Evolutionary conservation across 495 filamentous ascomycete genomes (phyloP).

Genomic region (Hyaloscypha finlandica): DNA sequence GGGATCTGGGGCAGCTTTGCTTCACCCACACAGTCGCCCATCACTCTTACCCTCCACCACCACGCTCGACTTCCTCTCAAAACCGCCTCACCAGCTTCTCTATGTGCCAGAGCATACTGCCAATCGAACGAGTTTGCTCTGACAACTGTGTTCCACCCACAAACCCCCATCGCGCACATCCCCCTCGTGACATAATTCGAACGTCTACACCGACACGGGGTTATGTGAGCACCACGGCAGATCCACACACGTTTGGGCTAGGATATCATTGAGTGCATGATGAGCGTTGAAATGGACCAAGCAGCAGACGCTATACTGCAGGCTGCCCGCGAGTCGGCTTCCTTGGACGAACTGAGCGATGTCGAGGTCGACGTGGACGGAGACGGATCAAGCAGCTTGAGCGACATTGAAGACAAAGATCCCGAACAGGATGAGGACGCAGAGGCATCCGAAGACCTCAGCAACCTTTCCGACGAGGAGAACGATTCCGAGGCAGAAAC

Average conservation of each 20-base stretch:
- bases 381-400: slow-evolving; percentile 68
- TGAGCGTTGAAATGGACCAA: slow-evolving; percentile 32
- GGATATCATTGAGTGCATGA: slow-evolving; percentile 22
- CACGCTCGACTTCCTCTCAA: neutral
- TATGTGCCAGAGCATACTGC: slow-evolving; percentile 2
- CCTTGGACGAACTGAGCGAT: slow-evolving; percentile 39
- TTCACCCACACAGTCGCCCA: neutral
- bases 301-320: slow-evolving; percentile 32
- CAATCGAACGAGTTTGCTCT: slow-evolving; percentile 6
- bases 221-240: slow-evolving; percentile 30
- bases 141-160: neutral
- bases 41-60: neutral
- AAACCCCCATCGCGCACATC: slow-evolving; percentile 10
- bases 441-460: slow-evolving; percentile 53
- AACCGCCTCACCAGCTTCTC: slow-evolving; percentile 7
- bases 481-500: slow-evolving; percentile 98
- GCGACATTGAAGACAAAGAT: slow-evolving; percentile 83
- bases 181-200: slow-evolving; percentile 11
- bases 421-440: slow-evolving; percentile 48
- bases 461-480: slow-evolving; percentile 56
- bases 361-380: slow-evolving; percentile 30
- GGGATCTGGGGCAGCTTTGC: neutral
- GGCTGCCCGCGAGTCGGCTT: slow-evolving; percentile 29
- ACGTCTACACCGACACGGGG: slow-evolving; percentile 19
- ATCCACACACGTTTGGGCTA: slow-evolving; percentile 25